Evolutionary conservation across 345 rosid genomes (phyloP).

Genomic region (Aegle marmelos): DNA sequence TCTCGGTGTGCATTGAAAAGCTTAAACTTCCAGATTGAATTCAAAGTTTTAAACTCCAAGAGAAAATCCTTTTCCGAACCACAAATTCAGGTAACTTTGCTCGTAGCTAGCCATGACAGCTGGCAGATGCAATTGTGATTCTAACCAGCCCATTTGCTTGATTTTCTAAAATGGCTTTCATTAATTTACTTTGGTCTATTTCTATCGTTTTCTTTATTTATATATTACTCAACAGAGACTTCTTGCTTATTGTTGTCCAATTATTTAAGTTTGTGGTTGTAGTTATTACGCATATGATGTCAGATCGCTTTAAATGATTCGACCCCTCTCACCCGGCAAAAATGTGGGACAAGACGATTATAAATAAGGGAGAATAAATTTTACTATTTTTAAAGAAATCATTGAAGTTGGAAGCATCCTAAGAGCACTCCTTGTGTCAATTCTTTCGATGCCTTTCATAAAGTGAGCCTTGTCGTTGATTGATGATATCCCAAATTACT

Average conservation of each 20-base stretch:
- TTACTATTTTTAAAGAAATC: background rate
- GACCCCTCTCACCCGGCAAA: background rate
- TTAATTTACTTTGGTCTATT: background rate
- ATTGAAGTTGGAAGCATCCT: constrained; percentile 4
- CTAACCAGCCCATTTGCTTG: background rate
- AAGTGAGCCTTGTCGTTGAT: background rate
- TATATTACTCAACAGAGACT: background rate
- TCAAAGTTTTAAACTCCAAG: no score
- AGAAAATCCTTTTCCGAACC: no score
- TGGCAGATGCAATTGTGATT: background rate
- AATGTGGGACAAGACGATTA: background rate
- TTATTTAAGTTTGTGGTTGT: background rate
- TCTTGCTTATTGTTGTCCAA: background rate
- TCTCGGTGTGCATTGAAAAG: no score
- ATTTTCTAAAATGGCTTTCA: background rate
- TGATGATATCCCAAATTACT: no score
- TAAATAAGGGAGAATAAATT: background rate
- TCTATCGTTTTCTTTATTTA: constrained; percentile 5
- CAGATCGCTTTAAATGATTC: background rate
- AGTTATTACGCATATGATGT: background rate
- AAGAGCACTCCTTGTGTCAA: constrained; percentile 1
- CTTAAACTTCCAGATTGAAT: no score
- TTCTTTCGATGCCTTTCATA: background rate
- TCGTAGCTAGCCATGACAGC: background rate
- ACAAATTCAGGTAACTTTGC: background rate